Conservation (phyloP, 805 yeast species). For the Hanseniaspora jakobsenii region DNA sequence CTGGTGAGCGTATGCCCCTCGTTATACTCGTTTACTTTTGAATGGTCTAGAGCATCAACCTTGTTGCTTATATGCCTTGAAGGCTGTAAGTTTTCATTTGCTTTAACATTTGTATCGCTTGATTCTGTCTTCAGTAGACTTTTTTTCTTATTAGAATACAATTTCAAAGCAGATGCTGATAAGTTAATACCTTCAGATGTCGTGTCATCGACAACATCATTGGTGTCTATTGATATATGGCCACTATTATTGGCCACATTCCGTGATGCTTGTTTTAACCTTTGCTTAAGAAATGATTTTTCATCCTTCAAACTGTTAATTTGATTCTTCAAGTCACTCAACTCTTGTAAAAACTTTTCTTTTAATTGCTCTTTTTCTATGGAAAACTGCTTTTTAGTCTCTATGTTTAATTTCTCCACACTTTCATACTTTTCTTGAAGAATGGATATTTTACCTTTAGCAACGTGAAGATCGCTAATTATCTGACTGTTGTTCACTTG, state of each 20-base stretch:
- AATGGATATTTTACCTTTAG: constrained; percentile 73
- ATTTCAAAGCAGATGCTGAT: neutral
- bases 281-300: constrained; percentile 35
- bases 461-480: constrained; percentile 33
- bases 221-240: neutral
- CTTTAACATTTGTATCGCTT: too few species aligned
- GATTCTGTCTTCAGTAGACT: too few species aligned
- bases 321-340: constrained; percentile 32
- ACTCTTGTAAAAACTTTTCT: constrained; percentile 27
- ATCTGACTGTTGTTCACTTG: neutral
- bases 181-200: neutral
- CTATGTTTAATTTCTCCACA: constrained; percentile 32
- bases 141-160: neutral
- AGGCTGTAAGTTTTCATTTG: too few species aligned
- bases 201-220: neutral
- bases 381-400: constrained; percentile 28
- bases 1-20: too few species aligned
- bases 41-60: too few species aligned
- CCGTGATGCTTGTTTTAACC: constrained; percentile 4
- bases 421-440: constrained; percentile 52
- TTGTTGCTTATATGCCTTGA: too few species aligned
- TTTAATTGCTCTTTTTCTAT: constrained; percentile 23
- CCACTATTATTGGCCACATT: constrained; percentile 1
- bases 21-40: too few species aligned
- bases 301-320: constrained; percentile 41